These are phyloP conservation scores for Pestalotiopsis sp. DNA, from an alignment of 2,329 filamentous ascomycete species.

Conservation along the genomic window DNA sequence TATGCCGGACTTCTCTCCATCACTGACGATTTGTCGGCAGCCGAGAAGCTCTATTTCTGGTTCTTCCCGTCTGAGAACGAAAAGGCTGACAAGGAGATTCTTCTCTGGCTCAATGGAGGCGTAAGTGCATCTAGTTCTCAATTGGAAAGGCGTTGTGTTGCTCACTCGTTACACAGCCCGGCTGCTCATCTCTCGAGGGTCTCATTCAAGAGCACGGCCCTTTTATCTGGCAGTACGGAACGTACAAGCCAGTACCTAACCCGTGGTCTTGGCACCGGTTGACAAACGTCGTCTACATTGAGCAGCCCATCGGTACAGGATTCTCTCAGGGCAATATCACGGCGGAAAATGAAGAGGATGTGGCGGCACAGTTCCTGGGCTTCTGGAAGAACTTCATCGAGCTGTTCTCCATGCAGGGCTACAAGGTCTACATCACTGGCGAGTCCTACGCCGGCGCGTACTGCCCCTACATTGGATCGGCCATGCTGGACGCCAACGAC, in stretches of 20 bases:
- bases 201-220: slow-evolving; percentile 79
- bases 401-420: slow-evolving; percentile 54
- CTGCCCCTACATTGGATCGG: slow-evolving; percentile 59
- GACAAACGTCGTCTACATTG: slow-evolving; percentile 77
- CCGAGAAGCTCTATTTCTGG: slow-evolving; percentile 56
- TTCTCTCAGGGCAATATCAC: slow-evolving; percentile 68
- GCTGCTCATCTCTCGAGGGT: slow-evolving; percentile 65
- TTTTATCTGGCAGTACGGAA: slow-evolving; percentile 72
- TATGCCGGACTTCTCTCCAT: slow-evolving; percentile 63
- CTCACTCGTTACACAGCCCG: slow-evolving; percentile 42
- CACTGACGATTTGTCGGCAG: slow-evolving; percentile 40
- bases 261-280: slow-evolving; percentile 75
- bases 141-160: not conserved
- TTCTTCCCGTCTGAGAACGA: slow-evolving; percentile 55
- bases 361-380: slow-evolving; percentile 72
- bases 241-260: slow-evolving; percentile 65
- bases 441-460: slow-evolving; percentile 58
- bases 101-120: slow-evolving; percentile 55
- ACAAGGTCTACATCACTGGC: slow-evolving; percentile 57
- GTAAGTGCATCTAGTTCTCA: slow-evolving; percentile 30
- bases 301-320: slow-evolving; percentile 69
- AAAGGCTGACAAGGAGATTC: slow-evolving; percentile 50
- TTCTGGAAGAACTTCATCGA: slow-evolving; percentile 68
- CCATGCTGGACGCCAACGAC: slow-evolving; percentile 51
- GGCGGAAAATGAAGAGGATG: slow-evolving; percentile 67